phyloP scores from a whole-genome alignment of 495 filamentous ascomycete genomes.

The Extremus antarcticus region DNA sequence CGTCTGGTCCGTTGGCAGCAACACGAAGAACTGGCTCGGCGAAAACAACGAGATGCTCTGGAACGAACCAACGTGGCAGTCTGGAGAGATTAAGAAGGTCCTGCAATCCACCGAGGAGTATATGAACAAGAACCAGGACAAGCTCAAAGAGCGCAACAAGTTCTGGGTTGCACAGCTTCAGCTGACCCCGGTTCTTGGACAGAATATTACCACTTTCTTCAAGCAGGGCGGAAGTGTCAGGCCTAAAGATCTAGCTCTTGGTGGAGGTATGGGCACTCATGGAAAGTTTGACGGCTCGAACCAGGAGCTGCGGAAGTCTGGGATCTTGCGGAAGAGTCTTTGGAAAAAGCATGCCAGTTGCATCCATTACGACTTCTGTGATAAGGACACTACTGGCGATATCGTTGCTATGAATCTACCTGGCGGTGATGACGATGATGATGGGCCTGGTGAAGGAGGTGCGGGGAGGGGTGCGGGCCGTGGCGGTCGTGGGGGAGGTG shows the following conservation, averaged over 20 bases:
- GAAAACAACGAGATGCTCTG: not conserved
- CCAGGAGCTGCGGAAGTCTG: not conserved
- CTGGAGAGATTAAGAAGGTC: not conserved
- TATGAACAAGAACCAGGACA: not conserved
- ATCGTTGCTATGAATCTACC: not conserved
- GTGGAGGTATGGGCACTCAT: not conserved
- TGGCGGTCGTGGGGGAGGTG: not conserved
- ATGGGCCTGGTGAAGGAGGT: not conserved
- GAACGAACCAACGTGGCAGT: conserved; percentile 3
- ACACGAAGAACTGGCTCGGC: not conserved
- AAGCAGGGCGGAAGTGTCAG: not conserved
- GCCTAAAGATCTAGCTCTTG: not conserved
- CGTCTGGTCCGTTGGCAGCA: not conserved
- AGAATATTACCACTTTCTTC: not conserved
- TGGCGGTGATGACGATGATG: not conserved
- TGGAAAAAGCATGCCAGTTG: conserved; percentile 1
- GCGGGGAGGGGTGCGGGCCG: not conserved
- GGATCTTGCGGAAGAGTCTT: not conserved
- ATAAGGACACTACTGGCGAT: not conserved
- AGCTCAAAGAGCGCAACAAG: not conserved
- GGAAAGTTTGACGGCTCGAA: not conserved
- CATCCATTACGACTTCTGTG: conserved; percentile 1
- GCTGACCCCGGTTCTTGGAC: not conserved
- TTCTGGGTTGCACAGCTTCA: not conserved
- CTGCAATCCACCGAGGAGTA: not conserved